These are phyloP conservation scores for Astrothelium subdiscretum DNA, from an alignment of 495 filamentous ascomycete genomes.

Conservation along the genomic window DNA sequence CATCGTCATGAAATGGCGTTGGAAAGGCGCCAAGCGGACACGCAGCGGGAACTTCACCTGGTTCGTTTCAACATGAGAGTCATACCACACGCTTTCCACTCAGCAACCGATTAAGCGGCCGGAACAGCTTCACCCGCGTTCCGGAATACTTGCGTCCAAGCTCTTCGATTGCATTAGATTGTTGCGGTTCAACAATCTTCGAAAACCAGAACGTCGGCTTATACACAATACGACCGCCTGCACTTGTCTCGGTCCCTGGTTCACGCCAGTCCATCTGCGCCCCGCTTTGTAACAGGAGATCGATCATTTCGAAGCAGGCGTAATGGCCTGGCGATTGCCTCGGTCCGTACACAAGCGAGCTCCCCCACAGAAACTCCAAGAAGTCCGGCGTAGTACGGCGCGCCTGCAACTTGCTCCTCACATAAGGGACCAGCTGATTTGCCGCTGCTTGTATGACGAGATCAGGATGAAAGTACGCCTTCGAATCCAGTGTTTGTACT, in stretches of 20 bases:
- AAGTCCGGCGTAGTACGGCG: neutral
- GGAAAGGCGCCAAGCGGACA: neutral
- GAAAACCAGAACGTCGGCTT: neutral
- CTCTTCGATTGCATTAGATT: neutral
- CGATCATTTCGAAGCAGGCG: neutral
- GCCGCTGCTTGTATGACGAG: neutral
- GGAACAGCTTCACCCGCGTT: neutral
- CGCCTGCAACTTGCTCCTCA: neutral
- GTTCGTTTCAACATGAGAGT: neutral
- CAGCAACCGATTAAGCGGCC: neutral
- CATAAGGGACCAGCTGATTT: neutral
- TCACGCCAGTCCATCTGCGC: neutral
- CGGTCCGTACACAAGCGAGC: neutral
- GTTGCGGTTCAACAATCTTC: neutral
- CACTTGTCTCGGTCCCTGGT: neutral
- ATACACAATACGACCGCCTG: neutral
- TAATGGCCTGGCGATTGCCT: neutral
- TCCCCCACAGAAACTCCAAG: neutral
- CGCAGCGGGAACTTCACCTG: neutral
- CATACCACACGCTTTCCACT: neutral
- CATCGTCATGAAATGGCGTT: neutral
- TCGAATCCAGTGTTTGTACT: neutral
- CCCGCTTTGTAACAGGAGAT: neutral
- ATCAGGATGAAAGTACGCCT: neutral
- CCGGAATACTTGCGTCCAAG: neutral